A percentile compares a stretch with the other conserved stretches of the same genome.
phyloP scores from a whole-genome alignment of 805 yeast genomes.

The Clavispora santaluciae region DNA sequence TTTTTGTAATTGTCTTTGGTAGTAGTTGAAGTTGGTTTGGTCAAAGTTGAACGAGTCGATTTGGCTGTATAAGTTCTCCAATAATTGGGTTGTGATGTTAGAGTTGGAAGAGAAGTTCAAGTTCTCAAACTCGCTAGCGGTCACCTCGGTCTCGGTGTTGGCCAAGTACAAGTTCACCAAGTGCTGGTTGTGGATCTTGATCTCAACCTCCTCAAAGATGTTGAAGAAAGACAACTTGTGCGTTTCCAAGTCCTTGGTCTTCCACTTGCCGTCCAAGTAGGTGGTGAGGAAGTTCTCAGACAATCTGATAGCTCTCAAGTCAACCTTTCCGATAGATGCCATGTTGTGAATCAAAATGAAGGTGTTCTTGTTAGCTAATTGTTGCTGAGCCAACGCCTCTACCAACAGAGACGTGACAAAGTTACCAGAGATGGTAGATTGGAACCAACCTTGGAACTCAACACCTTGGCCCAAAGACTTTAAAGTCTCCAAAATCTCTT shows the following conservation, averaged over 20 bases:
- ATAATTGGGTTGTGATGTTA: slow-evolving; percentile 41
- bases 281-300: slow-evolving; percentile 56
- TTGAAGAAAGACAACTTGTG: slow-evolving; percentile 59
- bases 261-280: slow-evolving; percentile 56
- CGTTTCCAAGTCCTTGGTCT: slow-evolving; percentile 56
- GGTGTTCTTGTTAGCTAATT: slow-evolving; percentile 50
- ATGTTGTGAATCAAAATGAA: slow-evolving; percentile 66
- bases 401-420: slow-evolving; percentile 61
- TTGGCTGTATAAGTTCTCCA: slow-evolving; percentile 62
- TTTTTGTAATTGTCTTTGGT: slow-evolving; percentile 69
- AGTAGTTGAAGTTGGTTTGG: slow-evolving; percentile 75
- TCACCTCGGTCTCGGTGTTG: slow-evolving; percentile 14
- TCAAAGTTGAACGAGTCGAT: slow-evolving; percentile 74
- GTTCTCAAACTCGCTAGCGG: slow-evolving; percentile 27
- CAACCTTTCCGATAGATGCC: slow-evolving; percentile 57
- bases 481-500: slow-evolving; percentile 58
- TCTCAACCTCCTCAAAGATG: slow-evolving; percentile 67
- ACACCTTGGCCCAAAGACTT: slow-evolving; percentile 60
- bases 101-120: slow-evolving; percentile 41
- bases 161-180: slow-evolving; percentile 55
- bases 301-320: slow-evolving; percentile 65
- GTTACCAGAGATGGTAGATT: slow-evolving; percentile 64
- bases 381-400: slow-evolving; percentile 65
- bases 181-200: slow-evolving; percentile 62
- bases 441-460: slow-evolving; percentile 78